Percentiles rank a stretch among this genome's conserved stretches.
Conservation (phyloP, 225 moss, liverwort and hornwort species). For the Rhytidiadelphus loreus region DNA sequence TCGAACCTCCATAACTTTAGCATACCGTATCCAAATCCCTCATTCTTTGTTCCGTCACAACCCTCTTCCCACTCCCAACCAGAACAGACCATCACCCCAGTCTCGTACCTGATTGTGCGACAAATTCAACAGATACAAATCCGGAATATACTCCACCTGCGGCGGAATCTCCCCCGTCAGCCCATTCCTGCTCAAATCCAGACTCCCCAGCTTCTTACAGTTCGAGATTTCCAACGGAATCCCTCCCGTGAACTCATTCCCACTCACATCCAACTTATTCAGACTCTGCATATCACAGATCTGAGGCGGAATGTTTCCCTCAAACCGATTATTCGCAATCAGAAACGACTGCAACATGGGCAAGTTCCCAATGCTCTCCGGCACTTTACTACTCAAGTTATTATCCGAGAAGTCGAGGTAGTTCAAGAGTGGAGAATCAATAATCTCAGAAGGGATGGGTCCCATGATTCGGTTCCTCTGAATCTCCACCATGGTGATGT, state of each 20-base stretch:
- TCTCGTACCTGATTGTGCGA: conserved; percentile 40
- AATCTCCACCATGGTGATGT: conserved; percentile 50
- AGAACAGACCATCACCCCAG: not conserved
- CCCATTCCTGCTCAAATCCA: conserved; percentile 66
- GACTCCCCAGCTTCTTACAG: conserved; percentile 42
- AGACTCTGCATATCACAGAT: conserved; percentile 55
- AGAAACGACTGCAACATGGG: conserved; percentile 35
- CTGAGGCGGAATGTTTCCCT: conserved; percentile 50
- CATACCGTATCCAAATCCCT: not conserved
- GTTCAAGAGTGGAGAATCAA: conserved; percentile 25
- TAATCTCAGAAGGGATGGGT: conserved; percentile 50
- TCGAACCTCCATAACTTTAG: not conserved
- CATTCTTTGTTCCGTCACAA: too few species aligned
- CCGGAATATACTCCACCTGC: conserved; percentile 43
- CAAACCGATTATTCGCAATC: conserved; percentile 45
- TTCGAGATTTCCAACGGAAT: conserved; percentile 56
- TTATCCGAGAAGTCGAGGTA: conserved; percentile 56
- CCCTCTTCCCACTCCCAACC: not conserved
- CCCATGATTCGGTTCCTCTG: conserved; percentile 51
- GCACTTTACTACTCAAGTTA: conserved; percentile 46
- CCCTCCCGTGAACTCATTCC: conserved; percentile 42
- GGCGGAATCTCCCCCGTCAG: conserved; percentile 55
- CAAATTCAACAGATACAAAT: conserved; percentile 53
- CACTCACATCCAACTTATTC: conserved; percentile 48
- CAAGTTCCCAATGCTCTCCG: conserved; percentile 55